Conservation (phyloP, 257 asterid species). For the Apocynum venetum region DNA sequence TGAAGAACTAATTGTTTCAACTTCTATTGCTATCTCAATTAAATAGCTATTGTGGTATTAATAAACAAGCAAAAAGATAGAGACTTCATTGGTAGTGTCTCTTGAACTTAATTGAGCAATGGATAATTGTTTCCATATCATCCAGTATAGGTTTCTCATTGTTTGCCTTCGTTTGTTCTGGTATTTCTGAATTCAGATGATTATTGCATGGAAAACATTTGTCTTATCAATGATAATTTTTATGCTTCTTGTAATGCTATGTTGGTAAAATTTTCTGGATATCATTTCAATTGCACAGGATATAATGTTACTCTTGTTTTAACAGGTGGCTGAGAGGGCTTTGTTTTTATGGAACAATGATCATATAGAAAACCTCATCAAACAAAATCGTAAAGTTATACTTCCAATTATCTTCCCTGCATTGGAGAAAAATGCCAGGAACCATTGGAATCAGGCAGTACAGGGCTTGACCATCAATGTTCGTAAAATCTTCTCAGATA, state of each 20-base stretch:
- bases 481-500: slow-evolving; percentile 76
- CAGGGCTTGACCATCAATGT: slow-evolving; percentile 79
- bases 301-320: slow-evolving; percentile 13
- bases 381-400: slow-evolving; percentile 72
- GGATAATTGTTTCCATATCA: not conserved
- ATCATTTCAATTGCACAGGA: not conserved
- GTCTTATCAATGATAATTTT: not conserved
- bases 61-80: not conserved
- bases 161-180: not conserved
- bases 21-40: not conserved
- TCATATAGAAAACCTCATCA: slow-evolving; percentile 77
- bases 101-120: slow-evolving; percentile 1
- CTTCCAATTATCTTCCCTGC: slow-evolving; percentile 76
- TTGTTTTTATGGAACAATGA: slow-evolving; percentile 91
- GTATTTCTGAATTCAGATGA: not conserved
- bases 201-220: not conserved
- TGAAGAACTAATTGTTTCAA: not conserved
- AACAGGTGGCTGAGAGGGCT: slow-evolving; percentile 92
- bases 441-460: slow-evolving; percentile 92
- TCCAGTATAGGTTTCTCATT: not conserved
- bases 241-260: not conserved
- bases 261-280: not conserved
- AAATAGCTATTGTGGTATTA: not conserved
- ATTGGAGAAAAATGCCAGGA: slow-evolving; percentile 65
- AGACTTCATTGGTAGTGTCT: too few species aligned